phyloP scores from a whole-genome alignment of 192 early-diverging fungal species.

The Chytriomyces sp. region DNA sequence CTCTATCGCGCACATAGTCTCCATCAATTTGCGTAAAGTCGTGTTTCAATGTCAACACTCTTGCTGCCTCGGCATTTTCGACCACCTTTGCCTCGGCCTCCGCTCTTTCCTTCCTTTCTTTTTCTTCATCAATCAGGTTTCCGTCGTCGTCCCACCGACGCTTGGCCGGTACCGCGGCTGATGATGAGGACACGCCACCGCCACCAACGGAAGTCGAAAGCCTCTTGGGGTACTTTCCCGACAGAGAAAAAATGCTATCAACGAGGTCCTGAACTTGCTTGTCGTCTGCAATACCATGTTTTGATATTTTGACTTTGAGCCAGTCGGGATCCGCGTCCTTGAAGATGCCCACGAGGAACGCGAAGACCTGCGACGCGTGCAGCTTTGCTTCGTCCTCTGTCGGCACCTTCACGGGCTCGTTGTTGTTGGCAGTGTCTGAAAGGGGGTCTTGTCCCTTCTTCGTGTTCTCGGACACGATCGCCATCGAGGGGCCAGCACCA shows the following conservation, averaged over 20 bases:
- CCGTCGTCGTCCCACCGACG: neutral
- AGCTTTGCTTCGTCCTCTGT: neutral
- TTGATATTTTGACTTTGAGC: neutral
- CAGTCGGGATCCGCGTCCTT: slow-evolving; percentile 24
- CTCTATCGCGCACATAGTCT: neutral
- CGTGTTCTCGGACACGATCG: too few relatives aligned
- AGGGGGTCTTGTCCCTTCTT: neutral
- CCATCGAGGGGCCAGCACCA: too few relatives aligned
- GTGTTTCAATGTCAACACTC: neutral
- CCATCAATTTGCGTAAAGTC: slow-evolving; percentile 6
- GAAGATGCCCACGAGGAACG: slow-evolving; percentile 9
- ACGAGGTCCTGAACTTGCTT: neutral
- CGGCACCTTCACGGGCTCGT: neutral
- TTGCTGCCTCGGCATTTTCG: neutral
- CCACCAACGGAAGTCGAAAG: neutral
- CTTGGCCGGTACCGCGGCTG: neutral
- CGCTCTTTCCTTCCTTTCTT: neutral
- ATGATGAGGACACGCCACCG: neutral
- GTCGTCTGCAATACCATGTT: neutral
- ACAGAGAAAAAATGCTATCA: slow-evolving; percentile 11
- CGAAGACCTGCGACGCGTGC: neutral
- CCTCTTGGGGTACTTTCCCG: slow-evolving; percentile 21
- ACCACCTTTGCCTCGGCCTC: neutral
- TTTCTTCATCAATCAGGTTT: too few relatives aligned
- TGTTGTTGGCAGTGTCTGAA: neutral